A percentile compares a stretch with the other conserved stretches of the same genome.
Conservation (phyloP, 805 yeast species). For the Starmera amethionina region DNA sequence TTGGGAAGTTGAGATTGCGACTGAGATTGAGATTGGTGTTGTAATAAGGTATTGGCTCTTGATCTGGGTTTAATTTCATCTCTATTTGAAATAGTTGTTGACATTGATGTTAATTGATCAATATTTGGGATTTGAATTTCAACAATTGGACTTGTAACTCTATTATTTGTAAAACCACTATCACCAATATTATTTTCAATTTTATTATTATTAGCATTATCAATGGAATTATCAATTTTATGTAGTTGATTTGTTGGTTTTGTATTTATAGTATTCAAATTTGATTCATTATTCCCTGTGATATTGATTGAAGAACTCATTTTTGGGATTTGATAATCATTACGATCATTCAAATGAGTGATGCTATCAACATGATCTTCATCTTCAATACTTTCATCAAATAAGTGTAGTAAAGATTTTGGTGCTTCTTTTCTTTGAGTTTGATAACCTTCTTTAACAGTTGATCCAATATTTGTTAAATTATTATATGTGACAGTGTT, state of each 20-base stretch:
- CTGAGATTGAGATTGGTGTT: conserved; percentile 11
- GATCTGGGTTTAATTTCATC: conserved; percentile 13
- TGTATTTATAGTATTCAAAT: conserved; percentile 2
- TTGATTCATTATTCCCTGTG: conserved; percentile 5
- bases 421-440: conserved; percentile 48
- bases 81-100: conserved; percentile 8
- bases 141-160: conserved; percentile 47
- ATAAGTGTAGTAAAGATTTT: conserved; percentile 58
- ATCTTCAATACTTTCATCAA: conserved; percentile 40
- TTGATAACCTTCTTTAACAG: conserved; percentile 16
- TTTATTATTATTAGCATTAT: neutral
- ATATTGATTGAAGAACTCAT: conserved; percentile 10
- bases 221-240: too few species aligned
- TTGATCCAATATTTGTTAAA: conserved; percentile 13
- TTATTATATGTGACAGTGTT: conserved; percentile 21
- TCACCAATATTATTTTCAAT: too few species aligned
- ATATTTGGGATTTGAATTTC: conserved; percentile 64
- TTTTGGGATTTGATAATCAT: conserved; percentile 10
- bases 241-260: too few species aligned
- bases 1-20: conserved; percentile 5
- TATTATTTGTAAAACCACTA: conserved; percentile 11
- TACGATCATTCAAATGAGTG: too few species aligned
- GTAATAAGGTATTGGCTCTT: conserved; percentile 20
- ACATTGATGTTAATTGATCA: conserved; percentile 27
- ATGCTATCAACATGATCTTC: conserved; percentile 7